Base-by-base conservation (phyloP, 2,329 filamentous ascomycete genomes). In the Alternaria sp. region DNA sequence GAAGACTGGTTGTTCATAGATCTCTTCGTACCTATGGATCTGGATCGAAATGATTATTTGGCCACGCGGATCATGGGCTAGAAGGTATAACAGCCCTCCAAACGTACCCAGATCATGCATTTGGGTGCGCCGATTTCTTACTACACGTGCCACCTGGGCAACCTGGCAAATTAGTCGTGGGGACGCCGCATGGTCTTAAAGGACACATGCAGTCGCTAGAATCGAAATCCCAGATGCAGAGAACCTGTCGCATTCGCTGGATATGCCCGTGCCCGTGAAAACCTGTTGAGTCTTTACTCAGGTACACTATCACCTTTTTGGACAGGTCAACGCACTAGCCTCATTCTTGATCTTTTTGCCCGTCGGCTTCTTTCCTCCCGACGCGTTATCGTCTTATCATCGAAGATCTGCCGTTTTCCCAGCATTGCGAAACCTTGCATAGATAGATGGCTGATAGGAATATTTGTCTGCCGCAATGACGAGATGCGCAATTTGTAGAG, bases 1-100 rank as follows among this genome's bases (percentile, higher is more conserved):
- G 36, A 69, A 66, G 21, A 59, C 62, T 1, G 66, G 67, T n/a
- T 63, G 59, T 43, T 21, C 26, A 19, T 30, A 57, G 36, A 23
- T 45, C 30, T 30, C 21, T 17, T 46, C 11, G 13, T 6, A 36
- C 32, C 32, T 36, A 25, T 30, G 11, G 6, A 32, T 25, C 15
- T 32, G 4, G 26, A n/a, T 23, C n/a, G 36, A 40, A 40, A 40
- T 17, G n/a, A 40, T 40, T 17, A 40, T 40, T 40, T 40, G 36
- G 36, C 36, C 36, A 40, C 36, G 36, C 36, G 36, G 9, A 40
- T 40, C 11, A 32, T 51, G 17, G 30, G n/a, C 12, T 21, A 23
- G 44, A 46, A 15, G 21, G 19, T 23, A 21, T 21, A 45, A 45
- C 17, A 21, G 36, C 36, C 15, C 36, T 40, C 36, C 36, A 40